A percentile compares a stretch with the other conserved stretches of the same genome.
These are phyloP conservation scores for Aureobasidium sp. DNA, from an alignment of 2,329 filamentous ascomycete species.

Conservation along the genomic window DNA sequence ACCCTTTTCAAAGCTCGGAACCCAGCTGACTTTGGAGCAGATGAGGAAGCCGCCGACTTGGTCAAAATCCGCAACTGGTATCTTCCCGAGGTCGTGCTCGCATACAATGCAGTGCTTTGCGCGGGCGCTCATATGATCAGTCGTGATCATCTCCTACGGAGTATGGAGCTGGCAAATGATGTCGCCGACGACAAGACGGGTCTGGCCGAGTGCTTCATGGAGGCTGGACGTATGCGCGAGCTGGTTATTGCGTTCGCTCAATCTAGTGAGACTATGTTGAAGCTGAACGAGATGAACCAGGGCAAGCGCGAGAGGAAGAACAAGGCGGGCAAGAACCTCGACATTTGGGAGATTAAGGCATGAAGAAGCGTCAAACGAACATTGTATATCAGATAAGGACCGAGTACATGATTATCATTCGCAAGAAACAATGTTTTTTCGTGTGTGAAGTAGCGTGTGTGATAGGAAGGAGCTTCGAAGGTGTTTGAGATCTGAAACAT, in stretches of 20 bases:
- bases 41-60: slow-evolving; percentile 53
- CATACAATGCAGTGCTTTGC: slow-evolving; percentile 74
- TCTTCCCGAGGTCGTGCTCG: slow-evolving; percentile 77
- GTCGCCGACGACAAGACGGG: slow-evolving; percentile 47
- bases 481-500: background rate
- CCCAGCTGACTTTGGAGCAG: slow-evolving; percentile 16
- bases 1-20: background rate
- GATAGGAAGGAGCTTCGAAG: background rate
- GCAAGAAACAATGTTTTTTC: background rate
- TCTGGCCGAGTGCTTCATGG: slow-evolving; percentile 32
- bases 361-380: background rate
- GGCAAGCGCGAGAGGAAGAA: slow-evolving; percentile 38
- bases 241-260: slow-evolving; percentile 58
- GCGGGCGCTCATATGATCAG: slow-evolving; percentile 68
- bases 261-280: slow-evolving; percentile 64
- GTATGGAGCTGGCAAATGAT: slow-evolving; percentile 74
- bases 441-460: background rate
- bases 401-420: background rate
- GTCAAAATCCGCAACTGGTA: slow-evolving; percentile 65
- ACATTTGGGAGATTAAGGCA: slow-evolving; percentile 36
- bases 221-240: slow-evolving; percentile 39
- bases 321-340: slow-evolving; percentile 35
- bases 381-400: background rate
- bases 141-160: slow-evolving; percentile 70
- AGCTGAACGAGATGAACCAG: slow-evolving; percentile 38